Evolutionary conservation across 441 rosid genomes (phyloP).

Genomic region (Jatropha multifida): DNA sequence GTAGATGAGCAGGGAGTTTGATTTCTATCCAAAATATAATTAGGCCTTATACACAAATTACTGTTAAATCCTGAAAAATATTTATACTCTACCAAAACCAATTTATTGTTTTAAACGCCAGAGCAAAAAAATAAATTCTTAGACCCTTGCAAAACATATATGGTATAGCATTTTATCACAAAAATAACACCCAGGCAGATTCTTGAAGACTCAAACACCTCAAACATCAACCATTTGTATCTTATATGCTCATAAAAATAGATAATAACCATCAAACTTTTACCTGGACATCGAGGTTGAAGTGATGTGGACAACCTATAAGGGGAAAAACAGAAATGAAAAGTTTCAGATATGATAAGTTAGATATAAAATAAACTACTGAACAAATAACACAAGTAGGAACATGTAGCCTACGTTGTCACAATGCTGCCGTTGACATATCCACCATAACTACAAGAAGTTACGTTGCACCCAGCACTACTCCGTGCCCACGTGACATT

Average conservation of each 20-base stretch:
- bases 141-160: neutral
- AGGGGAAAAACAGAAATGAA: slow-evolving; percentile 1
- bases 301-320: slow-evolving; percentile 75
- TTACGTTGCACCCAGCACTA: slow-evolving; percentile 83
- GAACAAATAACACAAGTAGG: slow-evolving; percentile 9
- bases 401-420: slow-evolving; percentile 48
- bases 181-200: neutral
- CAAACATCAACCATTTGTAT: neutral
- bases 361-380: slow-evolving; percentile 1
- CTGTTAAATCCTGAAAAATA: no score
- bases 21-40: no score
- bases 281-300: slow-evolving; percentile 91
- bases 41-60: no score
- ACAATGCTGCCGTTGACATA: slow-evolving; percentile 67
- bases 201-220: neutral
- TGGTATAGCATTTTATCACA: neutral
- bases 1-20: no score
- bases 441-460: slow-evolving; percentile 80
- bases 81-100: no score
- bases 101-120: neutral
- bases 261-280: slow-evolving; percentile 8
- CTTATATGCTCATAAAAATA: neutral
- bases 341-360: neutral
- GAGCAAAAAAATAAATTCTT: neutral
- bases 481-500: slow-evolving; percentile 63